phyloP scores from a whole-genome alignment of 345 rosid species.

The Syzygium oleosum region DNA sequence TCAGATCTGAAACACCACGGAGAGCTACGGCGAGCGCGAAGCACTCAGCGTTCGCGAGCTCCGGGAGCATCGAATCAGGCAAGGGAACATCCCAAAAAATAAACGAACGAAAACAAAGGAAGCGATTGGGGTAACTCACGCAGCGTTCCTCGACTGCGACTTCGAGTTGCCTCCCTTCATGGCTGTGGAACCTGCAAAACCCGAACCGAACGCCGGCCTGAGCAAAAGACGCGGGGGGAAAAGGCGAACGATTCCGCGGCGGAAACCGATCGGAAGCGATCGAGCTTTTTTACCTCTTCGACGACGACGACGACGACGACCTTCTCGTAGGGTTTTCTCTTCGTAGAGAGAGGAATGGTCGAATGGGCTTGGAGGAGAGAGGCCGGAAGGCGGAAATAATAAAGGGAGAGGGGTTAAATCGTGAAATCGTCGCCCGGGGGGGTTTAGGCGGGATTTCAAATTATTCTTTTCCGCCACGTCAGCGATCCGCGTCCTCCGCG shows the following conservation, averaged over 20 bases:
- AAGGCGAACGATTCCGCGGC: neutral
- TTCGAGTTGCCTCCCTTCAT: conserved; percentile 96
- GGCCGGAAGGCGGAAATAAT: conserved; percentile 35
- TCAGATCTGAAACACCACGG: neutral
- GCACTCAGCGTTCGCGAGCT: neutral
- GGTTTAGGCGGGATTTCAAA: conserved; percentile 85
- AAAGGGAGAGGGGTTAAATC: conserved; percentile 41
- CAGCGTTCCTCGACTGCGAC: conserved; percentile 60
- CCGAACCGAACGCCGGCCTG: neutral
- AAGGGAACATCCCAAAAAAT: neutral
- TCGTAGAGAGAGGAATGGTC: neutral
- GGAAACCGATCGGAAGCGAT: neutral
- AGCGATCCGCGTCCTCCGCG: conserved; percentile 34
- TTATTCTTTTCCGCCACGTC: conserved; percentile 35
- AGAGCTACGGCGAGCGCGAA: neutral
- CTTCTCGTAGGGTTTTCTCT: conserved; percentile 7
- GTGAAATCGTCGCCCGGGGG: conserved; percentile 18
- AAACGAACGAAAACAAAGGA: neutral
- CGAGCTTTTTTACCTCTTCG: conserved; percentile 8
- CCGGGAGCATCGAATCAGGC: neutral
- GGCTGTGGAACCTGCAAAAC: conserved; percentile 31
- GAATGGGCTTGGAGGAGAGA: neutral
- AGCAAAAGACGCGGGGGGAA: neutral
- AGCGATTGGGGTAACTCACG: conserved; percentile 25
- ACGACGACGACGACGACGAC: neutral